Evolutionary conservation across 768 basidiomycete species (phyloP), one percentile per base, ranked within the genome.

Genomic region (Boletus rubropictus): DNA sequence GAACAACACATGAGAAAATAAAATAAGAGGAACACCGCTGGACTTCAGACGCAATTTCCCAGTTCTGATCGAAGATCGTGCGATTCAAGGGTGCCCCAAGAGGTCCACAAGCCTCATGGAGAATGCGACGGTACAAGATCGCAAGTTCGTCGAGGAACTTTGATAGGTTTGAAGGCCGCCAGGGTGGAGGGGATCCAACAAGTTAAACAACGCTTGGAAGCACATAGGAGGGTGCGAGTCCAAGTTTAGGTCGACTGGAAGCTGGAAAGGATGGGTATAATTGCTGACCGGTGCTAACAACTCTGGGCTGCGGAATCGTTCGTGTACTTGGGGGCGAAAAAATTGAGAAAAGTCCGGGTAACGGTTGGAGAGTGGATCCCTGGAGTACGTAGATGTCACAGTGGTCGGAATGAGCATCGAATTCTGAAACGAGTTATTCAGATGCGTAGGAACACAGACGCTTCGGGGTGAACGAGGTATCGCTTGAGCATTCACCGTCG

Each of bases 331-430:
- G 1, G 64, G 55, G 15, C 31, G 55, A 47, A 65, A 65, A 44
- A 65, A 65, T 17, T 59, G 59, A 39, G 64, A 66, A 34, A 65
- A 65, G 48, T 65, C 63, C 24, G 64, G 65, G 44, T 65, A 67
- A 33, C 64, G 59, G 38, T 63, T 54, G 47, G 31, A 55, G 10
- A 65, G 61, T 5, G 64, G 61, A 48, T 65, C 59, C 44, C 66
- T 65, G 21, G 66, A 61, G 53, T 65, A 65, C 3, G 54, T 39
- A 15, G 54, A 42, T 24, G 35, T 33, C 24, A 24, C 27, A 29
- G 44, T 28, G n/a, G 49, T 17, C 9, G 38, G n/a, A 25, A 18
- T 27, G 24, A 21, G 18, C 20, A 50, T 15, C 20, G 24, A 12
- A 15, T 39, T 42, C 14, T 22, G 9, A n/a, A 28, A n/a, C 14